Evolutionary conservation across 2,329 filamentous ascomycete genomes (phyloP), one percentile per base, ranked within the genome.

Genomic region (Hymenoscyphus linearis): DNA sequence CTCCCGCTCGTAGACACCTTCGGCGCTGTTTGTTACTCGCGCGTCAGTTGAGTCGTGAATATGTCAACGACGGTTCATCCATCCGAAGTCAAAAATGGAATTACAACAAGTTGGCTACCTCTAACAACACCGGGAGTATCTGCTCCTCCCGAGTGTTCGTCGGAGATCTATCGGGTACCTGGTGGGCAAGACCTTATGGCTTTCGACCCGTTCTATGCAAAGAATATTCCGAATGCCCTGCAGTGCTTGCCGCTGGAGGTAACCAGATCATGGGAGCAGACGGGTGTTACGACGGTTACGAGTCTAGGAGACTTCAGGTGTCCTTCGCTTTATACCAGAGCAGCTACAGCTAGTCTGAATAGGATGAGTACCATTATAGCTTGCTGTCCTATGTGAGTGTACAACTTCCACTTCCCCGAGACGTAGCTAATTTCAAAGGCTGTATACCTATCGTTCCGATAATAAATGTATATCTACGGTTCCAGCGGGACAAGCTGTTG

Each of bases 331-430:
- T 66, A 58, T 52, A 55, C 61, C 5, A 63, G 57, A 25, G 61
- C 58, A 12, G 59, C 58, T 52, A 54, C 60, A 26, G 62, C 37
- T 7, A 52, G 18, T 16, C 2, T 65, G 34, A 60, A 65, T 61
- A 34, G 47, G 6, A 56, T 55, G 4, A 62, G 55, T 50, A 60
- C 63, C 22, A 59, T 59, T 13, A 35, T 66, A 16, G 18, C 57
- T 26, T 66, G 63, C 34, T 65, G 65, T 50, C 61, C 63, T 18
- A 62, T 60, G 65, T 66, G 50, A 61, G 63, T 62, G 55, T 47
- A 56, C n/a, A 4, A 40, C 2, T 31, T 22, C 25, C 16, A 40
- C 16, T 14, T 3, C 5, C 22, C 6, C 9, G 16, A n/a, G 31
- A 47, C 55, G 4, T 22, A 27, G 50, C 58, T 62, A 52, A 62